These are phyloP conservation scores for Diaporthe velutina DNA, from an alignment of 2,329 filamentous ascomycete genomes.

Conservation along the genomic window DNA sequence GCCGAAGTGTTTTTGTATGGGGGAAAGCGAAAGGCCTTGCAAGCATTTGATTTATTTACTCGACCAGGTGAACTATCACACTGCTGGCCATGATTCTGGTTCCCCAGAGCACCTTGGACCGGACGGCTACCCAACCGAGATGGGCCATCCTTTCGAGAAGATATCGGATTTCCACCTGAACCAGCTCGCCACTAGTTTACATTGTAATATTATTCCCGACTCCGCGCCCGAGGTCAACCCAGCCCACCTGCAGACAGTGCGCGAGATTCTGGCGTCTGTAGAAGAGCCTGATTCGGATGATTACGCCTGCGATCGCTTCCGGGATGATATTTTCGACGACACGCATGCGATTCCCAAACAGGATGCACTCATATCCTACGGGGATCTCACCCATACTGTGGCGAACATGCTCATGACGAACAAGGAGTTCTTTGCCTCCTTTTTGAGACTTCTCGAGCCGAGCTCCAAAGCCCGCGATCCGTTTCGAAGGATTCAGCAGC, in stretches of 20 bases:
- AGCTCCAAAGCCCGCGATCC: constrained; percentile 59
- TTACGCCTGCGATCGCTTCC: constrained; percentile 55
- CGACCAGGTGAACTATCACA: constrained; percentile 64
- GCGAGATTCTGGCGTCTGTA: constrained; percentile 64
- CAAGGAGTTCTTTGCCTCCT: constrained; percentile 67
- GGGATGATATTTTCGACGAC: constrained; percentile 59
- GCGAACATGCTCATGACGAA: constrained; percentile 67
- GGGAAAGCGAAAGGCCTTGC: constrained; percentile 54
- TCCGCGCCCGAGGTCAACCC: constrained; percentile 46
- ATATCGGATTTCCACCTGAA: constrained; percentile 66
- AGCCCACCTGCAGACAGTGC: constrained; percentile 60
- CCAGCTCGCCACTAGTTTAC: constrained; percentile 64
- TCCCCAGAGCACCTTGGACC: constrained; percentile 50
- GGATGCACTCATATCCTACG: constrained; percentile 54
- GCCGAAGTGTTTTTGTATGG: constrained; percentile 62
- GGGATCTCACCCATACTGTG: constrained; percentile 64
- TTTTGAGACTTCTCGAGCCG: constrained; percentile 60
- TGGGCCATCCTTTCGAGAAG: constrained; percentile 61
- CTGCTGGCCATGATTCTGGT: constrained; percentile 50
- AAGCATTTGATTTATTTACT: constrained; percentile 68
- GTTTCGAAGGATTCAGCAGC: constrained; percentile 62
- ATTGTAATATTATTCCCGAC: constrained; percentile 57
- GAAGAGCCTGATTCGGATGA: constrained; percentile 50
- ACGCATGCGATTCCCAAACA: constrained; percentile 43
- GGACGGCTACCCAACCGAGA: constrained; percentile 59